These are phyloP conservation scores for Leccinum pachyderme DNA, from an alignment of 1,284 basidiomycete species.

Conservation along the genomic window DNA sequence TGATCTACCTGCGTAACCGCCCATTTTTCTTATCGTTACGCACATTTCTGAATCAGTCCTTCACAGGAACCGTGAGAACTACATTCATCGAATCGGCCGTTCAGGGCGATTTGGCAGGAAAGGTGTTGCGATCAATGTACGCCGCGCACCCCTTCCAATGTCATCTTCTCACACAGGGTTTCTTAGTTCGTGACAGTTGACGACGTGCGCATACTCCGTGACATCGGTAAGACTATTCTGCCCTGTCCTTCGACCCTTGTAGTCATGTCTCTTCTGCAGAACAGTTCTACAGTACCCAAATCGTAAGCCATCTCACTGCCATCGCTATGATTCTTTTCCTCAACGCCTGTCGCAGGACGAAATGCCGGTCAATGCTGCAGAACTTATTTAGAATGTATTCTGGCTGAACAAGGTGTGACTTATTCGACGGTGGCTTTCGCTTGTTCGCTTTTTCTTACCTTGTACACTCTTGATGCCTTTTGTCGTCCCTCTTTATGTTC, in stretches of 20 bases:
- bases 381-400: constrained; percentile 59
- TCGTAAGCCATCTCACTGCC: constrained; percentile 49
- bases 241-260: constrained; percentile 1
- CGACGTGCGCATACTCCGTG: constrained; percentile 86
- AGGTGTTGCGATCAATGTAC: constrained; percentile 88
- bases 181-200: constrained; percentile 86
- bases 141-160: constrained; percentile 23
- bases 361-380: constrained; percentile 91
- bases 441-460: neutral
- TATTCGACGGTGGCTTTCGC: neutral
- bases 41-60: constrained; percentile 16
- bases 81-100: constrained; percentile 96
- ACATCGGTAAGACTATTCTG: constrained; percentile 65
- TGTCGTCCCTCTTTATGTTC: constrained; percentile 28
- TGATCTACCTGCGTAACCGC: constrained; percentile 83
- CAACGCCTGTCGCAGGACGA: constrained; percentile 61
- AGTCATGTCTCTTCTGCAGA: constrained; percentile 44
- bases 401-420: neutral
- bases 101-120: constrained; percentile 94
- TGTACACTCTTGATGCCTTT: constrained; percentile 19
- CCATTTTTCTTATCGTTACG: constrained; percentile 5
- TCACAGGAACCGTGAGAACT: constrained; percentile 91
- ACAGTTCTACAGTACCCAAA: constrained; percentile 87
- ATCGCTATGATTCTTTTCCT: constrained; percentile 7
- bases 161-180: constrained; percentile 11